Percentiles rank a stretch among this genome's conserved stretches.
phyloP scores from a whole-genome alignment of 1,139 yeast species.

The Meyerozyma athensensis region DNA sequence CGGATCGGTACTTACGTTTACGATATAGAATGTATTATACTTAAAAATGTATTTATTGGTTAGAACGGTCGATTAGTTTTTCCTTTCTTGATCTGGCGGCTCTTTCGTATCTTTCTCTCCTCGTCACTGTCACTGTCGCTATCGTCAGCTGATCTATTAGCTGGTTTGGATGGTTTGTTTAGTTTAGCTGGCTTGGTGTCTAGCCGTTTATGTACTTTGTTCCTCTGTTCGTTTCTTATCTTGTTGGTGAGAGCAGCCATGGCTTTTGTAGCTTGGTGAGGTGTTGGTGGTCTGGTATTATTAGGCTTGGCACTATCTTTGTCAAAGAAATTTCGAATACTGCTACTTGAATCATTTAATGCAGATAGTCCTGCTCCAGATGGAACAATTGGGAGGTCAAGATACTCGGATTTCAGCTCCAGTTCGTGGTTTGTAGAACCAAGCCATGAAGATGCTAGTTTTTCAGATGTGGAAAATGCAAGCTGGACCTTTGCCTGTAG shows the following conservation, averaged over 20 bases:
- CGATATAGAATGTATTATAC: conserved; percentile 4
- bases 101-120: conserved; percentile 6
- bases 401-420: conserved; percentile 16
- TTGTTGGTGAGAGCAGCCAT: conserved; percentile 44
- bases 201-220: conserved; percentile 11
- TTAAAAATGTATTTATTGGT: conserved; percentile 4
- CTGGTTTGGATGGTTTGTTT: neutral
- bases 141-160: neutral
- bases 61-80: conserved; percentile 20
- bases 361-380: conserved; percentile 38
- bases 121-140: conserved; percentile 8
- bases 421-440: conserved; percentile 12
- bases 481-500: conserved; percentile 47
- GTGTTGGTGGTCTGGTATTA: conserved; percentile 1
- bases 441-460: conserved; percentile 42
- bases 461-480: conserved; percentile 33
- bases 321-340: conserved; percentile 31
- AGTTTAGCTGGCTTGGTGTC: conserved; percentile 6
- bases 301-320: conserved; percentile 2
- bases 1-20: conserved; percentile 4
- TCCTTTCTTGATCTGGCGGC: conserved; percentile 10
- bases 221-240: conserved; percentile 31
- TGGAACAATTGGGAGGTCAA: conserved; percentile 41
- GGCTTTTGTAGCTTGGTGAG: conserved; percentile 9
- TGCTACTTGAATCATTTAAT: conserved; percentile 12